Evolutionary conservation across 1,139 yeast species (phyloP), one percentile per base, ranked within the genome.

Genomic region (Candida labiduridarum): DNA sequence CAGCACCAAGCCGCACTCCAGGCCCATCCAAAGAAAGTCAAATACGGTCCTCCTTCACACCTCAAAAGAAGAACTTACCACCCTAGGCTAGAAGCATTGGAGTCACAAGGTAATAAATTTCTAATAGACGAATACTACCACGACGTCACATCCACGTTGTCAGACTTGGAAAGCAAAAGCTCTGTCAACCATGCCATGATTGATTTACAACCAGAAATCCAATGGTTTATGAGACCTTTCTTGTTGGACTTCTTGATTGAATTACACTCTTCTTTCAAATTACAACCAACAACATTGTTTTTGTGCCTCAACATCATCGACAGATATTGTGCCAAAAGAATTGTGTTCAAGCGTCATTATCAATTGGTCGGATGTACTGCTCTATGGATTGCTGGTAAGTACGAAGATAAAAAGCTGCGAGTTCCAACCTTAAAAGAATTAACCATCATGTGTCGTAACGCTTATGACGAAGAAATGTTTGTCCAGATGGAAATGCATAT

Each of bases 401-500:
- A 88, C 67, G 91, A 89, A 63, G 97, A 91, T 67, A 88, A 88
- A 64, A 92, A 92, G 69, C 79, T 83, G 51, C 74, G 89, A 51
- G 91, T 90, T 3, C 97, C 97, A 30, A 85, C 94, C 1, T 76
- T 91, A 50, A 78, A 82, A 49, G 97, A 91, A 62, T 79, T 92
- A 57, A 79, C 87, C 18, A 72, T 83, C 57, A 82, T 90, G 85
- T 89, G 97, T 68, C 81, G 96, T 54, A 83, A 84, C 60, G 90
- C 91, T 12, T 92, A 90, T 65, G 96, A 90, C 57, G 87, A 85
- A 57, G 86, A 87, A 54, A 90, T 92, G 96, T 91, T 94, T 69
- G 79, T 87, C 42, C 97, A 92, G 67, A 94, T 94, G 98, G 98
- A 94, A 70, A 82, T 83, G 68, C 98, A 94, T 67, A 87, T 94